Conservation (phyloP, 345 rosid genomes). For the Balakata baccata region DNA sequence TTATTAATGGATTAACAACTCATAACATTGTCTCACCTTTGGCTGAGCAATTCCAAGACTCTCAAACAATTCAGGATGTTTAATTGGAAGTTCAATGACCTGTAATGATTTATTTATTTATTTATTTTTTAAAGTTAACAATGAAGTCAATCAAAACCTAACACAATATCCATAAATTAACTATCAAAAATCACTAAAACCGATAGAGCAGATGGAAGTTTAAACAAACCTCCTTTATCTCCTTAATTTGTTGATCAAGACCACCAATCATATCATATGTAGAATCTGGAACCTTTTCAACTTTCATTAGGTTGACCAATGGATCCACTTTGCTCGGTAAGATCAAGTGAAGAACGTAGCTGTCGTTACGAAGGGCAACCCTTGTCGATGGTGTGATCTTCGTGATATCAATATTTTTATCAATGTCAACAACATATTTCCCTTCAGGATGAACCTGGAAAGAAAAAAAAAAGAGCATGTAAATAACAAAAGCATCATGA, state of each 20-base stretch:
- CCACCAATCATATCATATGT: slow-evolving; percentile 99
- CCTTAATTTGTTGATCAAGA: slow-evolving; percentile 97
- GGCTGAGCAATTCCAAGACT: slow-evolving; percentile 98
- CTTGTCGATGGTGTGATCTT: slow-evolving; percentile 91
- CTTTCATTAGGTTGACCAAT: slow-evolving; percentile 96
- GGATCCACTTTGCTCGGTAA: slow-evolving; percentile 97
- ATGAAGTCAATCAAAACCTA: slow-evolving; percentile 10
- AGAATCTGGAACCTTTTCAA: slow-evolving; percentile 97
- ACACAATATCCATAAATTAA: slow-evolving; percentile 1
- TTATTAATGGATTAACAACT: not conserved
- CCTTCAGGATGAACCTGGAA: slow-evolving; percentile 99
- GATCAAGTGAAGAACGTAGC: slow-evolving; percentile 91
- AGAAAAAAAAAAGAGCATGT: not conserved
- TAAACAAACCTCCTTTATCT: slow-evolving; percentile 77
- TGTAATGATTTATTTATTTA: slow-evolving; percentile 14
- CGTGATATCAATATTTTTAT: slow-evolving; percentile 88
- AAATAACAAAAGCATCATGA: slow-evolving; percentile 16
- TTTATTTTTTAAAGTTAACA: not conserved
- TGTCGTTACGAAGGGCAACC: slow-evolving; percentile 96
- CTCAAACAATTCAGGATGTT: slow-evolving; percentile 97
- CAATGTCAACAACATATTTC: slow-evolving; percentile 93
- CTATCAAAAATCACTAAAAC: not conserved
- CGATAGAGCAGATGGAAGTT: not conserved
- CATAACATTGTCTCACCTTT: slow-evolving; percentile 48
- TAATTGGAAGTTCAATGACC: slow-evolving; percentile 99